phyloP scores from a whole-genome alignment of 2,329 filamentous ascomycete species.

The Xenoacremonium recifei region DNA sequence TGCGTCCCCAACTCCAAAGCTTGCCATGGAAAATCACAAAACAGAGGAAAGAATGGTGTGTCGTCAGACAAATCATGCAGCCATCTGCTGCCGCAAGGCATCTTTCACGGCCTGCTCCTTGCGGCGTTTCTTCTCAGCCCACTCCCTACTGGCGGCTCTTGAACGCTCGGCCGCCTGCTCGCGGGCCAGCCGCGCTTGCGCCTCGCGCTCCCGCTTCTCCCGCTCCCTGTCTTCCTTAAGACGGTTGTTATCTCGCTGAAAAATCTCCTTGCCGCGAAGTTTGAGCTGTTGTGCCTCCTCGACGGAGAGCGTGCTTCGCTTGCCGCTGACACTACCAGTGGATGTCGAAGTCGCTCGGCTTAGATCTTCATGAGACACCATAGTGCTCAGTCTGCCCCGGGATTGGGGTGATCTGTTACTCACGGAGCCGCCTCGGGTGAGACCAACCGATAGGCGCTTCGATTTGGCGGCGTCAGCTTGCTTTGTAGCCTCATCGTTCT shows the following conservation, averaged over 20 bases:
- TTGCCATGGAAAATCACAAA: not conserved
- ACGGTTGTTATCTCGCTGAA: slow-evolving; percentile 48
- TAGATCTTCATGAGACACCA: slow-evolving; percentile 19
- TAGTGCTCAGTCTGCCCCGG: slow-evolving; percentile 27
- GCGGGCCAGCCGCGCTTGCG: slow-evolving; percentile 51
- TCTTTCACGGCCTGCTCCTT: slow-evolving; percentile 31
- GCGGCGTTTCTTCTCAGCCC: slow-evolving; percentile 57
- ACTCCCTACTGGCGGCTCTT: slow-evolving; percentile 57
- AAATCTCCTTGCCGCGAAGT: slow-evolving; percentile 53
- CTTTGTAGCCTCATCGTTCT: slow-evolving; percentile 22
- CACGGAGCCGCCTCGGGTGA: slow-evolving; percentile 7
- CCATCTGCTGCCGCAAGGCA: slow-evolving; percentile 3
- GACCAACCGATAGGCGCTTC: slow-evolving; percentile 25
- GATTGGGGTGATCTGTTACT: slow-evolving; percentile 12
- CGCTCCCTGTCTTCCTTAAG: slow-evolving; percentile 46
- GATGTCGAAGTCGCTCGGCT: slow-evolving; percentile 47
- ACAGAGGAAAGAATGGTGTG: too few species aligned
- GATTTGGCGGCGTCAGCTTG: slow-evolving; percentile 10
- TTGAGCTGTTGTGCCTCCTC: slow-evolving; percentile 52
- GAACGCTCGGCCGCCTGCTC: slow-evolving; percentile 62
- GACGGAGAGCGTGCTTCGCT: slow-evolving; percentile 48
- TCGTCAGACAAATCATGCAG: not conserved
- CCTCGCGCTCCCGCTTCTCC: slow-evolving; percentile 55
- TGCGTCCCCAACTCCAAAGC: slow-evolving; percentile 20
- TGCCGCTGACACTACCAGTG: slow-evolving; percentile 38